Evolutionary conservation across 345 rosid species (phyloP), one percentile per base, ranked within the genome.

Genomic region (Ceriops decandra): DNA sequence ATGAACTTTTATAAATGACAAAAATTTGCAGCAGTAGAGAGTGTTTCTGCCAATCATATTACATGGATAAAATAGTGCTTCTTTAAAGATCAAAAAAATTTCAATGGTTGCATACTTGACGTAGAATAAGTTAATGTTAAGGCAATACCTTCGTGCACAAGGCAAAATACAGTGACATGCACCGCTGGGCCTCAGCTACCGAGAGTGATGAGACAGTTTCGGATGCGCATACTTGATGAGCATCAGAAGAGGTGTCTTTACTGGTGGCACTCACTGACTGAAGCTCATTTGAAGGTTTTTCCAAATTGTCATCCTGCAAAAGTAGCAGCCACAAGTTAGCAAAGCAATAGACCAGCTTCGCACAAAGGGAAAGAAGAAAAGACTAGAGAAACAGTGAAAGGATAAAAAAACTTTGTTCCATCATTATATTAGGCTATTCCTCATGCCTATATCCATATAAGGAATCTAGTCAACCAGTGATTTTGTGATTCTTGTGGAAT

Each of bases 131-230:
- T 32, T n/a, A 36, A 19, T 21, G 11, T 26, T 27, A 32, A 63
- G 72, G 60, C 24, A 72, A 62, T 70, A 95, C 99, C 97, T 95
- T 95, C 68, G 99, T 95, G 81, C 99, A 95, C 52, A 95, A 85
- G 51, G 97, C 97, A 87, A 91, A 95, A 81, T 86, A 91, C 67
- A 95, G 86, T 68, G 99, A 87, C 90, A 90, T 74, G 87, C 90
- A 86, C 69, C 84, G 90, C 82, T 91, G 96, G 42, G 95, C 97
- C 80, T 87, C 96, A 52, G 83, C 30, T 24, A 82, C 58, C 58
- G 87, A 85, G 74, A 75, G 68, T 64, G 82, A 74, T 74, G 90
- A 75, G 28, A 64, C 11, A 16, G 73, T 83, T 63, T 80, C 74
- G 52, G 77, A 73, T 35, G 83, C 67, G 70, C 62, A 60, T 62